These are phyloP conservation scores for Boletus subcaerulescens DNA, from an alignment of 768 basidiomycete species.

Conservation along the genomic window DNA sequence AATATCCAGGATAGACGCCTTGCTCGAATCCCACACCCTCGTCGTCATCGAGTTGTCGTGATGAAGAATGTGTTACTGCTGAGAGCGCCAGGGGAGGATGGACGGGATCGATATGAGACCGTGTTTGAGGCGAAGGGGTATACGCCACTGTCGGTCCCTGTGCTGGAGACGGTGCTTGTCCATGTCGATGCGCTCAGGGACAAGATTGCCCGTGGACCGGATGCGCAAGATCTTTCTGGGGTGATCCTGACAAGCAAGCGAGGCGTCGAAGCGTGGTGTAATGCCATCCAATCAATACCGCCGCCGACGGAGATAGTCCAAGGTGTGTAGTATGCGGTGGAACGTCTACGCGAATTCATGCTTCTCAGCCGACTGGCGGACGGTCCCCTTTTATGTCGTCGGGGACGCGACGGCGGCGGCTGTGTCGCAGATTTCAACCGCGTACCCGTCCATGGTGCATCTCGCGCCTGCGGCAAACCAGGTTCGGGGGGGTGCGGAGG, in stretches of 20 bases:
- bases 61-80: slow-evolving; percentile 41
- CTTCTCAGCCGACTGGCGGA: slow-evolving; percentile 46
- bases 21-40: not conserved
- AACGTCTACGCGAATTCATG: not conserved
- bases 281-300: slow-evolving; percentile 31
- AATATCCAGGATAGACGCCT: not conserved
- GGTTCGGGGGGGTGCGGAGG: slow-evolving; percentile 44
- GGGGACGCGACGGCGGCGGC: slow-evolving; percentile 60
- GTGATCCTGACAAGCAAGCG: slow-evolving; percentile 80
- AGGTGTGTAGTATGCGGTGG: slow-evolving; percentile 12
- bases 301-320: not conserved
- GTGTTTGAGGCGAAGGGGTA: slow-evolving; percentile 50
- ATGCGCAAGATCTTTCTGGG: slow-evolving; percentile 39
- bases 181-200: slow-evolving; percentile 46
- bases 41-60: not conserved
- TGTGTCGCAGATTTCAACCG: slow-evolving; percentile 32
- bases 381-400: slow-evolving; percentile 74
- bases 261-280: slow-evolving; percentile 69
- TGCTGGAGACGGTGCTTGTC: slow-evolving; percentile 62
- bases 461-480: slow-evolving; percentile 26
- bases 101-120: slow-evolving; percentile 57
- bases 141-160: slow-evolving; percentile 57
- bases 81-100: slow-evolving; percentile 33
- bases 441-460: slow-evolving; percentile 36
- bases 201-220: slow-evolving; percentile 41